Evolutionary conservation across 2,329 filamentous ascomycete species (phyloP), one percentile per base, ranked within the genome.

Genomic region (Microdochium bolleyi): DNA sequence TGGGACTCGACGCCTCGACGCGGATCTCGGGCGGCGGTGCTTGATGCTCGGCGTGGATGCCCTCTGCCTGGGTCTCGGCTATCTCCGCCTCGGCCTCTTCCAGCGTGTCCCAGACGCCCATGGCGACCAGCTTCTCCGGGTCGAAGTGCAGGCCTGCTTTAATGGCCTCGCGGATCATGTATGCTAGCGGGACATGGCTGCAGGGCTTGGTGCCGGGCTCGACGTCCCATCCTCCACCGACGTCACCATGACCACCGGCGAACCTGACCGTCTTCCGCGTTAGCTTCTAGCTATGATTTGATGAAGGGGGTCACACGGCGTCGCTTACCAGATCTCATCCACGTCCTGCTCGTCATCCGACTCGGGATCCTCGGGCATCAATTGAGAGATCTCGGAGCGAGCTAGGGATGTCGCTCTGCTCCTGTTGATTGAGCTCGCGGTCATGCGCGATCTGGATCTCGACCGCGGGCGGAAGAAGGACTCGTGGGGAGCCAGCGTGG

Each of bases 221-320:
- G 3, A 78, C 70, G 50, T 80, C 79, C 88, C 87, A 91, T 0
- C 88, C 88, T 10, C 88, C 88, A 1, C 88, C 88, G 27, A 92
- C 83, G 56, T 92, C 88, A 1, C 82, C 88, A 57, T 95, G 89
- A 11, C 85, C 84, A 9, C 89, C 89, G 0, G 88, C 77, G 61
- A 94, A 94, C 64, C 64, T 62, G n/a, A n/a, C 22, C 21, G 11
- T 30, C 7, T 30, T 3, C n/a, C n/a, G 8, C 24, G 41, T 49
- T 25, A 55, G 24, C 3, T 5, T 19, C 22, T 46, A 3, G 14
- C 16, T 11, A 22, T 21, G 16, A 11, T 13, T 41, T n/a, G 21
- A 5, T 11, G 41, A 46, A 46, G 16, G 14, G 3, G 27, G 9
- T 13, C 30, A 24, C 30, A 24, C 30, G 51, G 57, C 2, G 27